A percentile compares a stretch with the other conserved stretches of the same genome.
phyloP scores from a whole-genome alignment of 2,329 filamentous ascomycete genomes.

The Fusarium brachygibbosum region DNA sequence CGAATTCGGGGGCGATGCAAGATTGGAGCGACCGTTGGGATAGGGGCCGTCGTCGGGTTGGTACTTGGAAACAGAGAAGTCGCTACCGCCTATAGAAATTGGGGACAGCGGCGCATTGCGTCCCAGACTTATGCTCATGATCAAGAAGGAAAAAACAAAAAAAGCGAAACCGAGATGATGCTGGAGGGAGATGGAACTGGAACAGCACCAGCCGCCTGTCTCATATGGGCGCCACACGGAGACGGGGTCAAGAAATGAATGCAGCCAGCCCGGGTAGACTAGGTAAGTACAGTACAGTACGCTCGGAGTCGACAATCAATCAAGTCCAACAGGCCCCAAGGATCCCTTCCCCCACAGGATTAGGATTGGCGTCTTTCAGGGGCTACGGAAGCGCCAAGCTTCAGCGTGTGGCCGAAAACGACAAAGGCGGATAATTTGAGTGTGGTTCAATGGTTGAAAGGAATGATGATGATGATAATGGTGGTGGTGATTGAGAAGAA shows the following conservation, averaged over 20 bases:
- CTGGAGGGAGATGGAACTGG: conserved; percentile 45
- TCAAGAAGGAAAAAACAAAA: conserved; percentile 49
- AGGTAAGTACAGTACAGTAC: conserved; percentile 5
- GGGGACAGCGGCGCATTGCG: conserved; percentile 84
- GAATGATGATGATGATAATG: conserved; percentile 24
- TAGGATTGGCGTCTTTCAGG: conserved; percentile 47
- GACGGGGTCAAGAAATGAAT: conserved; percentile 46
- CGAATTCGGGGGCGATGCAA: conserved; percentile 78
- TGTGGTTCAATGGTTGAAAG: conserved; percentile 21
- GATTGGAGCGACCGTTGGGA: conserved; percentile 68
- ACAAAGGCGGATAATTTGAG: conserved; percentile 29
- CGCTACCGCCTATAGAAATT: conserved; percentile 84
- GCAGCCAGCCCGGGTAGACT: conserved; percentile 24
- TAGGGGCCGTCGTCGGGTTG: conserved; percentile 67
- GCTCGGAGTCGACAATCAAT: conserved; percentile 10
- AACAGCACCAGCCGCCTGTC: conserved; percentile 47
- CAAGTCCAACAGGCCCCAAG: conserved; percentile 26
- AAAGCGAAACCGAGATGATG: conserved; percentile 42
- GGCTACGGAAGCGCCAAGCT: conserved; percentile 46
- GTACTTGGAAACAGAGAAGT: conserved; percentile 82
- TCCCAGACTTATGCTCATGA: conserved; percentile 71
- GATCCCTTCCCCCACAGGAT: conserved; percentile 51
- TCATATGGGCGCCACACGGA: conserved; percentile 48
- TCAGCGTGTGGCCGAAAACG: conserved; percentile 39
- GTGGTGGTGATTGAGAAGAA: neutral